These are phyloP conservation scores for Vaccinium macrocarpon DNA, from an alignment of 148 eudicot species.

Conservation along the genomic window DNA sequence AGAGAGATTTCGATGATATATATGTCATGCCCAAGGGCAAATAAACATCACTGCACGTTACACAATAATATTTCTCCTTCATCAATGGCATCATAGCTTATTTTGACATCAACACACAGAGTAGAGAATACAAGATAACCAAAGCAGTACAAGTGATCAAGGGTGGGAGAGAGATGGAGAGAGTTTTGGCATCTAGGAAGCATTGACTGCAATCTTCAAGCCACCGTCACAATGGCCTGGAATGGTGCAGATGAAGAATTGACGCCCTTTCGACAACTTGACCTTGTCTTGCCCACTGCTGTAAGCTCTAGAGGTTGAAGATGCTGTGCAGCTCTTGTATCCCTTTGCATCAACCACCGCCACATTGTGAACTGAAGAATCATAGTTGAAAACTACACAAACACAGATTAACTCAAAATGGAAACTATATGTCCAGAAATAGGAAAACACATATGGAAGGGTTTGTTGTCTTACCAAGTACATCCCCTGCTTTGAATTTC, in stretches of 20 bases:
- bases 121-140: not conserved
- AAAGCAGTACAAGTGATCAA: too few relatives aligned
- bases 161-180: not conserved
- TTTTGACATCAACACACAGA: not conserved
- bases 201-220: conserved; percentile 15
- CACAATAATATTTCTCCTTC: not conserved
- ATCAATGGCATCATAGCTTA: not conserved
- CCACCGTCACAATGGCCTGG: conserved; percentile 17
- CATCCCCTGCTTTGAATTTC: conserved; percentile 16
- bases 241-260: conserved; percentile 18
- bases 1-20: not conserved
- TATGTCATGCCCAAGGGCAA: not conserved
- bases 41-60: not conserved
- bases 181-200: not conserved
- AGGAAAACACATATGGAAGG: not conserved
- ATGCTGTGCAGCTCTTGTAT: conserved; percentile 6
- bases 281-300: conserved; percentile 1
- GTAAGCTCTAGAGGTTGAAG: conserved; percentile 1
- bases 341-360: not conserved
- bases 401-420: not conserved
- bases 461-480: not conserved
- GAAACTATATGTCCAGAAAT: not conserved
- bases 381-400: conserved; percentile 15
- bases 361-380: conserved; percentile 12
- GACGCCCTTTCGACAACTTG: conserved; percentile 1